Base-by-base conservation (phyloP, 129 eudicot genomes). In the Escallonia rubra region DNA sequence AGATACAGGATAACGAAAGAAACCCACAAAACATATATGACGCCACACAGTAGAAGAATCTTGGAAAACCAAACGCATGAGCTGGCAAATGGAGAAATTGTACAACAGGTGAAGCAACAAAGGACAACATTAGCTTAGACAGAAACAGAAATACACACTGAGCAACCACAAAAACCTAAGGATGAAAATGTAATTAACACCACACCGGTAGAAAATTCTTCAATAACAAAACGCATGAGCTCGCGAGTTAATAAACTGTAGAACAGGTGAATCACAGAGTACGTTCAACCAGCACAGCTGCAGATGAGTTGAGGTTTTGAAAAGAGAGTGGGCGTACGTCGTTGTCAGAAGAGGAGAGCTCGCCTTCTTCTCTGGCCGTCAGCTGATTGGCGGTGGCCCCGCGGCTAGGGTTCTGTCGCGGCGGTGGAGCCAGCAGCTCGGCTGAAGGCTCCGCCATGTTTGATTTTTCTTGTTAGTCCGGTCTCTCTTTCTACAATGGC, bases 311-410 rank as follows among this genome's bases (percentile, higher is more conserved):
- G 72, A 76, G 79, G 73, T 23, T 61, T 73, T 41, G 49, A 63
- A 8, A 66, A 47, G 49, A 41, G 48, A 23, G 34, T 23, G 52
- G 34, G 55, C 66, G 56, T 74, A 76, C 82, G 58, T 76, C 85
- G 46, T 76, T 69, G 63, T 83, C 80, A 16, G 80, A 80, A 10
- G 89, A 77, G 61, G 80, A 64, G 13, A 76, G 80, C 76, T 83
- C 83, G 65, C 82, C 83, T 57, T 83, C 89, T 73, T 83, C 89
- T 83, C 78, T 83, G 66, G 34, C 13, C 59, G 53, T 55, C 59
- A 3, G 65, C 5, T 5, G 83, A 61, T 74, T 73, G 3, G 66
- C 39, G 15, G 59, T 12, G 12, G 11, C 43, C 48, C 70, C 66
- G 43, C 68, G 72, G 13, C 61, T 65, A 51, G 66, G 86, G 73